Base-by-base conservation (phyloP, 805 yeast genomes). In the Priceomyces carsonii region DNA sequence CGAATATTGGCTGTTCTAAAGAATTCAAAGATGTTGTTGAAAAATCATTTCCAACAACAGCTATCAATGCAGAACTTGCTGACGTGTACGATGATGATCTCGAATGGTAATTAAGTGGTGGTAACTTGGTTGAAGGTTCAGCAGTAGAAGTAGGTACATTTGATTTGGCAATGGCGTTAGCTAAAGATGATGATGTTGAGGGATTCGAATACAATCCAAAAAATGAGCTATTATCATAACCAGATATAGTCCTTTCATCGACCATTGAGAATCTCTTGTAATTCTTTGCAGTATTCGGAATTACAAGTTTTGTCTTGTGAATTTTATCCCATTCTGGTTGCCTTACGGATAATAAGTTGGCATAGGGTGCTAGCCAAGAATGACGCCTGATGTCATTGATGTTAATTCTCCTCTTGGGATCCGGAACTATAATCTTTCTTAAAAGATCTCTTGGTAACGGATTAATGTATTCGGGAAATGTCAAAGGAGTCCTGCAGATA, bases 381-480 rank as follows among this genome's bases (percentile, higher is more conserved):
- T 91, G 99, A 18, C 79, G 69, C 47, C 91, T 73, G 16, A 91
- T 80, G 37, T 80, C 83, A 48, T 71, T 71, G 47, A 91, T 69
- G 28, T 69, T 69, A 23, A 86, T 75, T 60, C 99, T 78, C 51
- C 73, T 80, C 43, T 67, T 76, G 6, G 98, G 98, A 55, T 90
- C 87, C 1, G 96, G 73, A 8, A 89, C 91, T 35, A 85, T 74
- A 23, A 91, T 84, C 55, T 82, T 82, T 50, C 98, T 75, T 44
- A 93, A 67, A 43, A 93, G 68, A 63, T 93, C 97, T 59, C 99
- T 77, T 4, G 98, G 93, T 57, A 86, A 72, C 2, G 97, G 95
- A 26, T 81, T 82, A 37, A 93, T 79, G 55, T 87, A 90, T 57
- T 90, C 97, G 0, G 99, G 99, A 62, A 93, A 93, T 3, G 96